Base-by-base conservation (phyloP, 2,329 filamentous ascomycete species). In the Penicillium carneum region DNA sequence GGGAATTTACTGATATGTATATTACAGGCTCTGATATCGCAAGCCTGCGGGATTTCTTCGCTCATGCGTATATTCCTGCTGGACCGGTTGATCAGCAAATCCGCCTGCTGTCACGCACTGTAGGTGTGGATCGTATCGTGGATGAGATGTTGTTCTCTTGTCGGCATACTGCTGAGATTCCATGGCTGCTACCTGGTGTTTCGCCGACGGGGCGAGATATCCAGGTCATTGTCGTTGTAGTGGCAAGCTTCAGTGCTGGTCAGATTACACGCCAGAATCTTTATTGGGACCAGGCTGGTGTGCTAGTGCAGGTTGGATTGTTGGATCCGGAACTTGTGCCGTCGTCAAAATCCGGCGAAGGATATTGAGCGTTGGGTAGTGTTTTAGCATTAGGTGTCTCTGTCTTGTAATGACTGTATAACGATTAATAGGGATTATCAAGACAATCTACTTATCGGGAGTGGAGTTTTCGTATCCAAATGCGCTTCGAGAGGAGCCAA, bases 241-340 rank as follows among this genome's bases (percentile, higher is more conserved):
- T 86, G 11, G 84, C 84, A 2, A 70, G 64, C 42, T 76, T 76
- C 48, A 64, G 65, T 39, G 74, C 69, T 2, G 69, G 73, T 5
- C 70, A 69, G 23, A 69, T 76, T 20, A 66, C 67, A 81, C 82
- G 81, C 50, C 85, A 87, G 68, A 81, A 84, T 57, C 71, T 87
- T 5, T 87, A 88, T 66, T 88, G 86, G 86, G 86, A 88, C 67
- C 86, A 88, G 69, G 86, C 86, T 8, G 83, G 79, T 60, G 86
- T 88, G 34, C 72, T 88, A 56, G 82, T 87, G 55, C 86, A 88
- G 71, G 77, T 86, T 4, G 86, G 86, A 0, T 65, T 88, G 63
- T 62, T 88, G 62, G 84, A 87, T 77, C 80, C 83, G 31, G 80
- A 80, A 53, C 68, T 83, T 42, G 79, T 87, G 57, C 83, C 84